These are phyloP conservation scores for Plasmopara muralis DNA, from an alignment of 352 stramenopile genomes.

Conservation along the genomic window DNA sequence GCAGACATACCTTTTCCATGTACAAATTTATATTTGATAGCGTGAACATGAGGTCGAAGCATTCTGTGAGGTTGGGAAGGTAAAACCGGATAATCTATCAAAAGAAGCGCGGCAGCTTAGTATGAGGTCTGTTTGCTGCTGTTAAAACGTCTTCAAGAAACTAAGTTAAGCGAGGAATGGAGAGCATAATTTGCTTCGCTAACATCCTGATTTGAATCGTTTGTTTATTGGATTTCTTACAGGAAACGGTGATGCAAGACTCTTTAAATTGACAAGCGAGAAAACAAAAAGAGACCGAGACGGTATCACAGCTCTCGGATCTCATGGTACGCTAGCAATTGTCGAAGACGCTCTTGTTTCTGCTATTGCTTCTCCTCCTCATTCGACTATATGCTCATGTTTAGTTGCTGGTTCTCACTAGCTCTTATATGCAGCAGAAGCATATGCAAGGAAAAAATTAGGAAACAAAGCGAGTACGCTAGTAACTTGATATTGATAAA, in stretches of 20 bases:
- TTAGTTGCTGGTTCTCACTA: conserved; percentile 24
- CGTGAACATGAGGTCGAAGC: conserved; percentile 8
- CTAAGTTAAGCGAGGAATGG: conserved; percentile 11
- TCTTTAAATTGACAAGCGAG: conserved; percentile 8
- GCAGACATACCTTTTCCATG: not conserved
- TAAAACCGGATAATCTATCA: conserved; percentile 6
- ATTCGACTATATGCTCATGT: not conserved
- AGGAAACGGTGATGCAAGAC: conserved; percentile 17
- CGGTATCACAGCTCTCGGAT: conserved; percentile 8
- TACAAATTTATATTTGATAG: conserved; percentile 3
- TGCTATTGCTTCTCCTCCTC: not conserved
- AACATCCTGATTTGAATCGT: not conserved
- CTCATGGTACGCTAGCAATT: conserved; percentile 17
- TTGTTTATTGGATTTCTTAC: not conserved
- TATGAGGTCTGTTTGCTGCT: conserved; percentile 8
- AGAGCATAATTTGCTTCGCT: conserved; percentile 18
- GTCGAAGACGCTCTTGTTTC: not conserved
- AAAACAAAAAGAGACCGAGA: conserved; percentile 32
- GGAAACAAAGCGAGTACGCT: conserved; percentile 14
- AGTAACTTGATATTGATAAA: conserved; percentile 29
- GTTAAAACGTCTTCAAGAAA: not conserved
- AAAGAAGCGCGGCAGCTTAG: conserved; percentile 16
- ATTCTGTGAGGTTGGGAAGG: conserved; percentile 5
- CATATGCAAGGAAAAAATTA: conserved; percentile 12
- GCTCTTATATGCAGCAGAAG: conserved; percentile 9